Evolutionary conservation across 306 rosid species (phyloP).

Genomic region (Trifolium fragiferum): DNA sequence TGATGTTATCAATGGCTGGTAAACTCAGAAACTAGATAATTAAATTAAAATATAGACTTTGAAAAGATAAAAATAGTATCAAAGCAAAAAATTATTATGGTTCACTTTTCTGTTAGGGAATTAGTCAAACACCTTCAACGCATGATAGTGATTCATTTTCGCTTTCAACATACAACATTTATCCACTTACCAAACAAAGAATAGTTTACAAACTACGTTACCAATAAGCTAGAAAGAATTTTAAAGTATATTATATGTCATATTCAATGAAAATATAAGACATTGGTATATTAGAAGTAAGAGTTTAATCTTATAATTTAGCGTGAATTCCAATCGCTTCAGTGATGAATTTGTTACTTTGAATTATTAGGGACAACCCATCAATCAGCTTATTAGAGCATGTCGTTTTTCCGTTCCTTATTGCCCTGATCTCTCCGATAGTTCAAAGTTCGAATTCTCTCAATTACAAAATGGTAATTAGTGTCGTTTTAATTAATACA

Average conservation of each 20-base stretch:
- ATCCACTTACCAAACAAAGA: slow-evolving; percentile 30
- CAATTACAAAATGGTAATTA: too few relatives aligned
- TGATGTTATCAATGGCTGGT: neutral
- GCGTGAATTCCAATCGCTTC: too few relatives aligned
- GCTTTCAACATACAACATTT: slow-evolving; percentile 31
- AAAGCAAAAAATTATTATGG: slow-evolving; percentile 31
- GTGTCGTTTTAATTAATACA: too few relatives aligned
- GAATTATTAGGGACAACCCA: too few relatives aligned
- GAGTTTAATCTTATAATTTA: too few relatives aligned
- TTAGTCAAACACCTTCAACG: slow-evolving; percentile 35
- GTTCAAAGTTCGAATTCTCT: too few relatives aligned
- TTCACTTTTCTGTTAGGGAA: slow-evolving; percentile 24
- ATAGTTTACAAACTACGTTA: slow-evolving; percentile 34
- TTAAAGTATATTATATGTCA: slow-evolving; percentile 16
- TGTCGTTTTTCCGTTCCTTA: too few relatives aligned
- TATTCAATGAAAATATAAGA: neutral
- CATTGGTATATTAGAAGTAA: too few relatives aligned
- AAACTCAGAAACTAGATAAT: too few relatives aligned
- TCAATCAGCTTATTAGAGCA: too few relatives aligned
- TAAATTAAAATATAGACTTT: neutral
- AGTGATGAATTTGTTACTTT: too few relatives aligned
- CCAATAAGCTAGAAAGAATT: slow-evolving; percentile 2
- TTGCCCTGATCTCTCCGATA: too few relatives aligned
- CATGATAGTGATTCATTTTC: slow-evolving; percentile 42
- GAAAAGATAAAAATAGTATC: neutral